These are phyloP conservation scores for Teratosphaeria epicoccoides DNA, from an alignment of 2,329 filamentous ascomycete genomes.

Conservation along the genomic window DNA sequence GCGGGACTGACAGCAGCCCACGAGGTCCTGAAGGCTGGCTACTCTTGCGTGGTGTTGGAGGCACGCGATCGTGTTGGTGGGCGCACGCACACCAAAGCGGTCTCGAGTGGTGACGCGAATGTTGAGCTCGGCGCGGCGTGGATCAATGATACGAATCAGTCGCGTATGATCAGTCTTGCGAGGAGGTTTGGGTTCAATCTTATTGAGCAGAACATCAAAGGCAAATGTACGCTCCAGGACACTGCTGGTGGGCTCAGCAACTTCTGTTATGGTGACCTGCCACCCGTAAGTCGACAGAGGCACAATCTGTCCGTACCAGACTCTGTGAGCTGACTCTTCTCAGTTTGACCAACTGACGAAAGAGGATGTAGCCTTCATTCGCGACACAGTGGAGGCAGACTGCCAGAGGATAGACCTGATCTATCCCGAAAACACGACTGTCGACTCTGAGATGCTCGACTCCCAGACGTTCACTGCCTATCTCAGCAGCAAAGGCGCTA, in stretches of 20 bases:
- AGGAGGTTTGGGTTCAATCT: constrained; percentile 34
- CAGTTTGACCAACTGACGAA: neutral
- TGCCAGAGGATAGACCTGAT: constrained; percentile 29
- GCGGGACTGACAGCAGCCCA: constrained; percentile 22
- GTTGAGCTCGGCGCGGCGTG: constrained; percentile 43
- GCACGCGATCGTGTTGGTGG: constrained; percentile 27
- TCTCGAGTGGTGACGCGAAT: constrained; percentile 33
- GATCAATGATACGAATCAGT: constrained; percentile 49
- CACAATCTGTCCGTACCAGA: constrained; percentile 14
- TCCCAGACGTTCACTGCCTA: neutral
- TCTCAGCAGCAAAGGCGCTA: neutral
- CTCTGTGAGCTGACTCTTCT: constrained; percentile 13
- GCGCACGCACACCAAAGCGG: constrained; percentile 38
- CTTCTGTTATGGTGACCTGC: constrained; percentile 26
- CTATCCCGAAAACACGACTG: neutral
- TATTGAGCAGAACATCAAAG: constrained; percentile 39
- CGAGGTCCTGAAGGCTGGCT: constrained; percentile 18
- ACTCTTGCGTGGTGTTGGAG: constrained; percentile 22
- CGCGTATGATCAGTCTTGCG: constrained; percentile 33
- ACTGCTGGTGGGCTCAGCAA: constrained; percentile 24
- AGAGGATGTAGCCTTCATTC: constrained; percentile 14
- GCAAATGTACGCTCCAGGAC: constrained; percentile 35
- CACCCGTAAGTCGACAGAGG: constrained; percentile 9
- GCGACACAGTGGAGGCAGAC: constrained; percentile 30
- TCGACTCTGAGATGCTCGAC: neutral